Percentiles rank a stretch among this genome's conserved stretches.
Conservation (phyloP, 2,329 filamentous ascomycete genomes). For the Madurella fahalii region DNA sequence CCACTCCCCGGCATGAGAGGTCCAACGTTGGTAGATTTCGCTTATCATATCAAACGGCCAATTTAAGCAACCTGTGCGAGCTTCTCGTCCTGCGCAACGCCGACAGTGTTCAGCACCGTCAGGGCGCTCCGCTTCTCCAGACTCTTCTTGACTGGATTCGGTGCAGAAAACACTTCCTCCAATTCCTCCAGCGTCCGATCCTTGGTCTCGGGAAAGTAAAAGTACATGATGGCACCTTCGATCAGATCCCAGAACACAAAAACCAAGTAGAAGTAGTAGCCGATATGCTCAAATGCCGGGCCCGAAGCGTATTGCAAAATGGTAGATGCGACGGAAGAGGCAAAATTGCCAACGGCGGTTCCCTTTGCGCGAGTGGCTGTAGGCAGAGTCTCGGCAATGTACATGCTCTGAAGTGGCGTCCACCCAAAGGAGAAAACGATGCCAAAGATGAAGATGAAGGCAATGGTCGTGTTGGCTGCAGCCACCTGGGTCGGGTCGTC, state of each 20-base stretch:
- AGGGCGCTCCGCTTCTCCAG: constrained; percentile 39
- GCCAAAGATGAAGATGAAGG: constrained; percentile 51
- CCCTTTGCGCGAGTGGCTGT: constrained; percentile 44
- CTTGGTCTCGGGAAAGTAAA: constrained; percentile 48
- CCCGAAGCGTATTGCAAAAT: constrained; percentile 43
- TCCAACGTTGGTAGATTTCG: not conserved
- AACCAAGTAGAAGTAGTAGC: constrained; percentile 43
- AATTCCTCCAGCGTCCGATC: constrained; percentile 52
- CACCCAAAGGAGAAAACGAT: constrained; percentile 49
- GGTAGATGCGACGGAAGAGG: constrained; percentile 35
- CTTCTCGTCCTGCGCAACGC: constrained; percentile 30
- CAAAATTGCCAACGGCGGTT: constrained; percentile 41
- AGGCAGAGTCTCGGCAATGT: constrained; percentile 45
- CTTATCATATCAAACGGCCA: not conserved
- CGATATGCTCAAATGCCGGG: constrained; percentile 40
- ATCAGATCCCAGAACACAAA: constrained; percentile 44
- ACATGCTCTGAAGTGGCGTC: constrained; percentile 48
- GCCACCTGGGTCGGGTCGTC: constrained; percentile 33
- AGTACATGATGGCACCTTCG: constrained; percentile 43
- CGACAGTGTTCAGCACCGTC: constrained; percentile 42
- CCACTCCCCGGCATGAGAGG: not conserved
- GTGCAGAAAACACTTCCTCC: constrained; percentile 47
- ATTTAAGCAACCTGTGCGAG: not conserved
- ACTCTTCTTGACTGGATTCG: constrained; percentile 44
- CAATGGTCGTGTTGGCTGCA: constrained; percentile 43